These are phyloP conservation scores for Cyberlindnera japonica DNA, from an alignment of 805 yeast species.

Conservation along the genomic window DNA sequence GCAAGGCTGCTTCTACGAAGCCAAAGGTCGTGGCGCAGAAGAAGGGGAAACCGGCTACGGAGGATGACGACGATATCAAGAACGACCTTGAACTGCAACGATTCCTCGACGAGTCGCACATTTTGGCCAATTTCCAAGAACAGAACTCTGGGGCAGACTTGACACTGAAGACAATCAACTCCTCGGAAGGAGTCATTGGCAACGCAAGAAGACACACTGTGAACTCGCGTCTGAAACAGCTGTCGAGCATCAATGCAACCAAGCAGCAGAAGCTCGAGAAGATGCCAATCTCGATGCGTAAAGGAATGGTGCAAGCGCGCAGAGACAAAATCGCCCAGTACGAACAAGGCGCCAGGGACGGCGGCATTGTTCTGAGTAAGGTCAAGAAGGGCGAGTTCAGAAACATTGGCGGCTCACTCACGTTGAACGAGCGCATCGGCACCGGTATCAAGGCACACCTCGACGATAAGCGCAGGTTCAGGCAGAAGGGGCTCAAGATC, in stretches of 20 bases:
- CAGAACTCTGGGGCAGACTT: constrained; percentile 54
- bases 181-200: constrained; percentile 43
- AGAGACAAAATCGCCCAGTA: constrained; percentile 47
- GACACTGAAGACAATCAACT: constrained; percentile 58
- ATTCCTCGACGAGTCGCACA: constrained; percentile 67
- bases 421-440: constrained; percentile 39
- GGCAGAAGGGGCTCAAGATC: constrained; percentile 80
- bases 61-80: constrained; percentile 51
- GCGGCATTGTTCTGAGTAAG: constrained; percentile 82
- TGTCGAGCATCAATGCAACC: constrained; percentile 42
- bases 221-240: constrained; percentile 49
- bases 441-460: constrained; percentile 46
- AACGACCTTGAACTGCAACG: constrained; percentile 74
- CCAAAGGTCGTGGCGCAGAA: constrained; percentile 4
- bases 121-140: constrained; percentile 38
- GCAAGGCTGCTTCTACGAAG: constrained; percentile 47
- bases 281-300: constrained; percentile 86
- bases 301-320: constrained; percentile 70
- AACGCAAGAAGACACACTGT: constrained; percentile 64
- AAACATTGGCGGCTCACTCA: constrained; percentile 43
- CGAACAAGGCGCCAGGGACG: constrained; percentile 80
- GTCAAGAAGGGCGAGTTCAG: constrained; percentile 65
- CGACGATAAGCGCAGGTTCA: constrained; percentile 35
- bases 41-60: constrained; percentile 22
- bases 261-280: constrained; percentile 49